Conservation (phyloP, 2,329 filamentous ascomycete species). For the Ceratocystis papillata region DNA sequence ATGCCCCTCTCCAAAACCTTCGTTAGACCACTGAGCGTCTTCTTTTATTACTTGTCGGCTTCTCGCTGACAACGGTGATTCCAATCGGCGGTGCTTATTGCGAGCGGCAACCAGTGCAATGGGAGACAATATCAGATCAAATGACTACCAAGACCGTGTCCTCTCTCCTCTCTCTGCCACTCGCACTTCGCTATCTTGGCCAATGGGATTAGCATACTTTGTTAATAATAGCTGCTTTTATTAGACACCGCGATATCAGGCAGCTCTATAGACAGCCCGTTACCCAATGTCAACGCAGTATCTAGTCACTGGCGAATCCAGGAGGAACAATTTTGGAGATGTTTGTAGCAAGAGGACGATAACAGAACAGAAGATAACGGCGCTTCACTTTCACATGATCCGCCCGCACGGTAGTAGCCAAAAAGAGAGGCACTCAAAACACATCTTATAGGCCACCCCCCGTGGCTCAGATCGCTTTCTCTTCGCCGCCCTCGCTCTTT, state of each 20-base stretch:
- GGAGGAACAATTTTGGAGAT: background rate
- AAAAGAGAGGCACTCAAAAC: background rate
- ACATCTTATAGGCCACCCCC: background rate
- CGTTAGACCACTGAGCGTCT: background rate
- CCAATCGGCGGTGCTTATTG: background rate
- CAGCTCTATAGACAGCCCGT: background rate
- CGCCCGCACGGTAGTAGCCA: background rate
- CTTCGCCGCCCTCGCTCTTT: background rate
- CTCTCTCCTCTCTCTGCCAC: background rate
- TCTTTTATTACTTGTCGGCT: background rate
- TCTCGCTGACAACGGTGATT: background rate
- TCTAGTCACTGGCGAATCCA: background rate
- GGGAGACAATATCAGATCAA: background rate
- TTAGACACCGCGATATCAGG: background rate
- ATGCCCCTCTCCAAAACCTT: background rate
- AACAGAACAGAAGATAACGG: background rate
- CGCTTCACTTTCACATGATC: background rate
- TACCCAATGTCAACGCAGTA: background rate
- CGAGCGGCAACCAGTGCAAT: background rate
- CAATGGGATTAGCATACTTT: background rate
- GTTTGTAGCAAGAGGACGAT: background rate
- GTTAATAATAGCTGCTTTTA: background rate
- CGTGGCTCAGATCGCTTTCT: slow-evolving; percentile 1
- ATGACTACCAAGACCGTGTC: background rate
- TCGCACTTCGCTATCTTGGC: background rate